These are phyloP conservation scores for Pseudonectria buxi DNA, from an alignment of 2,329 filamentous ascomycete genomes.

Conservation along the genomic window DNA sequence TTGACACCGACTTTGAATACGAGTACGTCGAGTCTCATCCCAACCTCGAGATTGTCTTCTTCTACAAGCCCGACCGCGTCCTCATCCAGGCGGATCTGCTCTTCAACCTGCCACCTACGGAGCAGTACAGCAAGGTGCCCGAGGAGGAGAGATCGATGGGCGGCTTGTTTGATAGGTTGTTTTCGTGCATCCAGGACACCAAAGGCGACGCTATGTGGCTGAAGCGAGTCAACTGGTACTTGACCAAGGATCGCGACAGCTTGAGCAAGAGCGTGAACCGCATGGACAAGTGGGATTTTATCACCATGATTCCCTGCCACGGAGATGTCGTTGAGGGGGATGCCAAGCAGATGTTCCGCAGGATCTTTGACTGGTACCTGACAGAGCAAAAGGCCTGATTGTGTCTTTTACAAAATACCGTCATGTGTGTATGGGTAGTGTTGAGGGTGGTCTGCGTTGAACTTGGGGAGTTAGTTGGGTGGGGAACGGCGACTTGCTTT, in stretches of 20 bases:
- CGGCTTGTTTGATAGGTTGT: conserved; percentile 37
- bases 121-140: conserved; percentile 76
- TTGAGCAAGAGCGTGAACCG: conserved; percentile 63
- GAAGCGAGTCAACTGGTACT: conserved; percentile 79
- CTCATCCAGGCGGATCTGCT: conserved; percentile 85
- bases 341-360: conserved; percentile 69
- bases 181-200: conserved; percentile 52
- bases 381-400: conserved; percentile 22
- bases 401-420: too few relatives aligned
- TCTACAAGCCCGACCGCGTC: conserved; percentile 70
- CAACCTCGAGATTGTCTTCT: conserved; percentile 84
- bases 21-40: conserved; percentile 75
- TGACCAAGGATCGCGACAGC: conserved; percentile 52
- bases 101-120: conserved; percentile 82
- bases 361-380: conserved; percentile 80
- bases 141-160: conserved; percentile 22
- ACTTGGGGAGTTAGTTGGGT: neutral
- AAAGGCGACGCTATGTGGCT: conserved; percentile 62
- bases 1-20: conserved; percentile 78
- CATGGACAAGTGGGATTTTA: conserved; percentile 78
- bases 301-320: conserved; percentile 82
- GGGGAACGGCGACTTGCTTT: neutral
- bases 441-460: neutral
- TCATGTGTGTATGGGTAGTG: too few relatives aligned
- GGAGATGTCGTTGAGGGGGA: conserved; percentile 75